These are phyloP conservation scores for Clathrospora elynae DNA, from an alignment of 2,329 filamentous ascomycete species.

Conservation along the genomic window DNA sequence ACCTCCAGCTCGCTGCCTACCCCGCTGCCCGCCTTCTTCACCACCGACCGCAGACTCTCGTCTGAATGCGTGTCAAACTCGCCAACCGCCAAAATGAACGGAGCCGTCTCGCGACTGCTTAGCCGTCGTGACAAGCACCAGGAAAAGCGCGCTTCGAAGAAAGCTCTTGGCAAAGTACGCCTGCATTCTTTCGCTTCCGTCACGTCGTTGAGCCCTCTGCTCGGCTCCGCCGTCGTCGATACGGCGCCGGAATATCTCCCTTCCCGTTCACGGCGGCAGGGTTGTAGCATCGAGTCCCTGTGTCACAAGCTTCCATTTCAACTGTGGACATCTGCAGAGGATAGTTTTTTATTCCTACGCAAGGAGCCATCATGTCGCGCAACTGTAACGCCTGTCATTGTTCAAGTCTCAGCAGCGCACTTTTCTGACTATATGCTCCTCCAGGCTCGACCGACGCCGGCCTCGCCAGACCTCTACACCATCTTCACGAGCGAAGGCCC, in stretches of 20 bases:
- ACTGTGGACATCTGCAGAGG: slow-evolving; percentile 18
- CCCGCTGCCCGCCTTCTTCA: slow-evolving; percentile 14
- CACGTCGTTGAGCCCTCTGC: slow-evolving; percentile 18
- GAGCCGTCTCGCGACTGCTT: slow-evolving; percentile 69
- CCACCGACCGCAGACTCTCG: slow-evolving; percentile 10
- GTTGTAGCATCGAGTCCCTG: slow-evolving; percentile 26
- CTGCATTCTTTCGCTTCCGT: slow-evolving; percentile 23
- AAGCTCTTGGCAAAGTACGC: slow-evolving; percentile 43
- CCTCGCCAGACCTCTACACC: slow-evolving; percentile 60
- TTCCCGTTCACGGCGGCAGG: slow-evolving; percentile 14
- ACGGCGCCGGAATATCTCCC: slow-evolving; percentile 7
- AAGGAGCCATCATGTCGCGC: slow-evolving; percentile 22
- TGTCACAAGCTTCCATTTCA: slow-evolving; percentile 34
- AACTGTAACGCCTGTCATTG: slow-evolving; percentile 13
- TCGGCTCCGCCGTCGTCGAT: slow-evolving; percentile 17
- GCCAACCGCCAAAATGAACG: slow-evolving; percentile 50
- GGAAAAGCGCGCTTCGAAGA: slow-evolving; percentile 46
- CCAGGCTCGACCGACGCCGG: slow-evolving; percentile 33
- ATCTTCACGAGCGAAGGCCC: slow-evolving; percentile 67
- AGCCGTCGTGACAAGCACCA: slow-evolving; percentile 68
- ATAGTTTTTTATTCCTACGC: slow-evolving; percentile 29
- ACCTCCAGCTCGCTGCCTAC: slow-evolving; percentile 21
- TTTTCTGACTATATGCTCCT: slow-evolving; percentile 35
- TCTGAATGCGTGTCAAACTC: slow-evolving; percentile 26
- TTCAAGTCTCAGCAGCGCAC: slow-evolving; percentile 17